Evolutionary conservation across 1,284 basidiomycete genomes (phyloP), one percentile per base, ranked within the genome.

Genomic region (Afroboletus lepidellus): DNA sequence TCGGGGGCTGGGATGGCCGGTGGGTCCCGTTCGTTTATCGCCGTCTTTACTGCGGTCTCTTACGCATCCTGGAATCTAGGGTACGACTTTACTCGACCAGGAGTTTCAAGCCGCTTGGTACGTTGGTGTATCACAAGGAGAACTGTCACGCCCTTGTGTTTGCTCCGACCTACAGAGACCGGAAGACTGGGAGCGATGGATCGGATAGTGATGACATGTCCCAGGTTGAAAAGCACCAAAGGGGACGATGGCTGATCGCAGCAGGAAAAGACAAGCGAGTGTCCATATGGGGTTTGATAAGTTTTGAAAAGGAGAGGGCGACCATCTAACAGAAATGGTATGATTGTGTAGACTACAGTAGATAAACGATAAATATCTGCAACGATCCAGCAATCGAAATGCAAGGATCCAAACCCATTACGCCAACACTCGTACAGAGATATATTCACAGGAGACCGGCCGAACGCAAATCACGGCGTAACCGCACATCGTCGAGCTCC

Each of bases 1-100:
- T 92, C 1, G 92, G 88, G 3, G 90, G 92, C 1, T 95, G 93
- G 93, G 92, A 95, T 59, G 92, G 93, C 30, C 82, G 77, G 92
- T 92, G 58, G 61, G 85, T 70, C 3, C 20, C 37, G 30, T 16
- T 25, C 27, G 30, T 48, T 16, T 25, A 6, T 11, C 34, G 8
- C 18, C 16, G 34, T 25, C 20, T 21, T 38, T 8, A 33, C 43
- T 30, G 5, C 27, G 24, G 20, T 50, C 39, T 16, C 30, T 43
- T 8, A 48, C 20, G 29, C n/a, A 33, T 8, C 16, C 18, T 16
- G 36, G 32, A 7, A 16, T 23, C 3, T 62, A 94, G 92, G 53
- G 77, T 93, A 34, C 81, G 90, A 0, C 71, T 94, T 9, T 92
- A 86, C 69, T 87, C 90, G 0, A 85, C 87, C 5, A 85, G 83